Base-by-base conservation (phyloP, 192 early-diverging fungal species). In the Coemansia sp. region DNA sequence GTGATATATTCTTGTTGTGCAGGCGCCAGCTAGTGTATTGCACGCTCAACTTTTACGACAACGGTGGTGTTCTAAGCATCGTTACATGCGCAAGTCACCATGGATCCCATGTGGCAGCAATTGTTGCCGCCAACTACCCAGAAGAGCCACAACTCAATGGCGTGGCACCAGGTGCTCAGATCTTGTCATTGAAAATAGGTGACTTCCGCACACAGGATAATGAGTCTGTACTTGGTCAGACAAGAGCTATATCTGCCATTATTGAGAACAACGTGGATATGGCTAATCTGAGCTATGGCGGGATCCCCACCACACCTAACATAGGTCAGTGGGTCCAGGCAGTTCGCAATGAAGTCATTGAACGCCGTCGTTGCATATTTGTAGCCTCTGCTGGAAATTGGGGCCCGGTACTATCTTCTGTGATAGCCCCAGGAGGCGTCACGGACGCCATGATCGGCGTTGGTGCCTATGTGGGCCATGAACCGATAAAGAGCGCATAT, bases 111-210 rank as follows among this genome's bases (percentile, higher is more conserved):
- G 96, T 99, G 40, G 92, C 96, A 24, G 89, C 86, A 15, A 97
- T 99, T 56, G 74, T 91, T 14, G 91, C 91, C 2, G 93, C 92
- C 9, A 70, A 94, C 72, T 84, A 87, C 57, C 90, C 93, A 4
- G 88, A 93, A 6, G 87, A 92, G 34, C 86, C 88, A 5, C 77
- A 74, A 24, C 68, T 88, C 39, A 89, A 93, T 62, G 96, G 96
- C 58, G 87, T 88, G 29, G 96, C 96, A 5, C 96, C 96, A 0
- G 96, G 94, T 43, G 92, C 93, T 9, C 91, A 96, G 78, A 79
- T 99, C 46, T 68, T 99, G 28, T 94, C 92, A n/a, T 79, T 99
- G 37, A 88, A 88, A 58, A 94, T 99, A 64, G 93, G 94, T 19
- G 93, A 99, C 58, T 71, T 83, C 37, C 82, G 88, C 20, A 58